These are phyloP conservation scores for Tolypocladium pustulatum DNA, from an alignment of 2,329 filamentous ascomycete genomes.

Conservation along the genomic window DNA sequence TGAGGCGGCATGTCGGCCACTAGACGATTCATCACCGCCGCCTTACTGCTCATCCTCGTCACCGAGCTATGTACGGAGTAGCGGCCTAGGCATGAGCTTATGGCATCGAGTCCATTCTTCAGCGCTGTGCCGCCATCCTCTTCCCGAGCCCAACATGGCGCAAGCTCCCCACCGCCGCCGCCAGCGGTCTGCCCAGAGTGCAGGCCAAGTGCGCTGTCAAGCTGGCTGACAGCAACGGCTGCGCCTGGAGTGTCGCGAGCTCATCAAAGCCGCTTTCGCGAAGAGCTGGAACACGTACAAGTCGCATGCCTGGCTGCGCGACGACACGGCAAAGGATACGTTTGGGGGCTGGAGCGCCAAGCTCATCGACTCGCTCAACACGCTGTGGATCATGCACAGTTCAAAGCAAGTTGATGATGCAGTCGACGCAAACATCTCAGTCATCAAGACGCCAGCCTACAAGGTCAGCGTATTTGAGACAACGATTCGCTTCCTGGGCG, in stretches of 20 bases:
- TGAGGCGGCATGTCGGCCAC: background rate
- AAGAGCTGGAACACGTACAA: slow-evolving; percentile 41
- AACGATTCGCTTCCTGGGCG: slow-evolving; percentile 43
- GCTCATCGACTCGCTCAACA: slow-evolving; percentile 49
- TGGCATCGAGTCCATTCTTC: background rate
- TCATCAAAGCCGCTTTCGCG: slow-evolving; percentile 31
- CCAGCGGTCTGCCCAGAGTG: slow-evolving; percentile 2
- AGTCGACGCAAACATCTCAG: slow-evolving; percentile 33
- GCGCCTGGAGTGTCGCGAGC: slow-evolving; percentile 24
- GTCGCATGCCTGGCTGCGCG: slow-evolving; percentile 38
- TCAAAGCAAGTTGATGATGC: slow-evolving; percentile 41
- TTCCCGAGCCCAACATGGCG: background rate
- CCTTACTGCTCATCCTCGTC: background rate
- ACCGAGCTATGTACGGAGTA: background rate
- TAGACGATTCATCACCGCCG: background rate
- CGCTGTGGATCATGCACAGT: slow-evolving; percentile 54
- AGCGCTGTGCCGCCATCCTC: background rate
- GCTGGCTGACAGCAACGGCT: slow-evolving; percentile 6
- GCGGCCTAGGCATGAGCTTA: background rate
- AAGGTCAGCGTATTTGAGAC: slow-evolving; percentile 44
- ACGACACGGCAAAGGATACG: slow-evolving; percentile 34
- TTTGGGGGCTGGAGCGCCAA: slow-evolving; percentile 49
- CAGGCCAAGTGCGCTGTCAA: slow-evolving; percentile 7
- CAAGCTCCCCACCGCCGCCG: slow-evolving; percentile 2
- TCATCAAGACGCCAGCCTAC: slow-evolving; percentile 28